Base-by-base conservation (phyloP, 371 early-diverging fungal genomes). In the Umbelopsis sp. region DNA sequence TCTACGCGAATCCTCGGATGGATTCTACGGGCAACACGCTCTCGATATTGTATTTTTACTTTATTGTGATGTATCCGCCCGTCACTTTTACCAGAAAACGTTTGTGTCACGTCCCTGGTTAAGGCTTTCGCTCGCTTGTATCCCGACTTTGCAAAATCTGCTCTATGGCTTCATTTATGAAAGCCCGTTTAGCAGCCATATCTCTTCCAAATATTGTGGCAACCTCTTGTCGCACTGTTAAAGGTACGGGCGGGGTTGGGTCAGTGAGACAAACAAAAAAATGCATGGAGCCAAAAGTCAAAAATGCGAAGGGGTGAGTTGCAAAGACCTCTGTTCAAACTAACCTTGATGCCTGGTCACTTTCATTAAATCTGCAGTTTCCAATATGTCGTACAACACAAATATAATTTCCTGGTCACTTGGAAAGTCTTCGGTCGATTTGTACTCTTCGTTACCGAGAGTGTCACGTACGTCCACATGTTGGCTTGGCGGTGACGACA, bases 221-320 rank as follows among this genome's bases (percentile, higher is more conserved):
- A 50, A 91, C 71, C 70, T 88, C 85, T 66, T 91, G 86, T 20
- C 92, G 72, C 24, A 92, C 92, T 57, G 18, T 86, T 48, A 6
- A 1, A 12, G 0, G 41, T 10, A 41, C 12, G 10, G 7, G 12
- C 12, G 41, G 41, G 12, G 8, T 11, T 48, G n/a, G 4, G 29
- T 7, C 1, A 18, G 16, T 48, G 8, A 20, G 20, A 46, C 16
- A 10, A 16, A 20, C 14, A 18, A 48, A 18, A 7, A 7, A n/a
- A n/a, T 12, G 48, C 48, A n/a, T 18, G 14, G 18, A 48, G 20
- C 14, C 3, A 16, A 48, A 20, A 20, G 29, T 29, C 29, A 48
- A 48, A 48, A 16, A 46, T 6, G 48, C 4, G n/a, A n/a, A 12
- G 14, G 4, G 48, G 48, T n/a, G 1, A 48, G 16, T 48, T 20